These are phyloP conservation scores for Termitomyces sp. DNA, from an alignment of 768 basidiomycete species.

Conservation along the genomic window DNA sequence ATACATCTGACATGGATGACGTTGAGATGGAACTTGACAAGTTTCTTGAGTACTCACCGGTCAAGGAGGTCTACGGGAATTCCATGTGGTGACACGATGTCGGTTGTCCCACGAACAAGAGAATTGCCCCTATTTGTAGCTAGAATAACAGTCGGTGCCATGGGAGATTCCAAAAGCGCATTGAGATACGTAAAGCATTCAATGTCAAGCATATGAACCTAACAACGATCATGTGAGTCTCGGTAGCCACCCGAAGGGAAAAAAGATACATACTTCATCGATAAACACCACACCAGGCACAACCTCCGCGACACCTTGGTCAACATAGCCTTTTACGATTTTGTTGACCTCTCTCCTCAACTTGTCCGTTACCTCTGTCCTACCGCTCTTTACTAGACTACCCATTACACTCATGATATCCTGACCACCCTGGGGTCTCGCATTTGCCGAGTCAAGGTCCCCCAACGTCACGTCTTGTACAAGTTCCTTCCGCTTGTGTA, in stretches of 20 bases:
- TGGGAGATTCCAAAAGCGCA: conserved; percentile 88
- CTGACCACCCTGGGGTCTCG: conserved; percentile 92
- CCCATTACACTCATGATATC: conserved; percentile 99
- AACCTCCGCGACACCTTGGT: conserved; percentile 96
- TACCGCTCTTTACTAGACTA: conserved; percentile 79
- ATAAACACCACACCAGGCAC: conserved; percentile 98
- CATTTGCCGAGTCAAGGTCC: conserved; percentile 95
- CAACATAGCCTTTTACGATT: conserved; percentile 94
- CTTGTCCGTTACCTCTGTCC: conserved; percentile 98
- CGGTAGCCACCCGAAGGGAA: background rate
- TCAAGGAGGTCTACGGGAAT: conserved; percentile 92
- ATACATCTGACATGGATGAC: conserved; percentile 54
- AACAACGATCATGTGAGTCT: background rate
- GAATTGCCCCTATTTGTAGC: conserved; percentile 95
- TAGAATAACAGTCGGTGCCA: conserved; percentile 96
- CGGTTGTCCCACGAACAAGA: conserved; percentile 88
- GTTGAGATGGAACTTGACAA: background rate
- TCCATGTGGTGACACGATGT: conserved; percentile 89
- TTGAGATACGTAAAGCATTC: conserved; percentile 99
- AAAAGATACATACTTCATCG: conserved; percentile 68
- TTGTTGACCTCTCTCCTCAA: conserved; percentile 94
- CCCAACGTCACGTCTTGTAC: conserved; percentile 45
- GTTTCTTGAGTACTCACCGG: conserved; percentile 42
- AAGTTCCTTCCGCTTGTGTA: conserved; percentile 19
- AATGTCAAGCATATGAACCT: conserved; percentile 99